Conservation (phyloP, 805 yeast species). For the Cyberlindnera amylophila region DNA sequence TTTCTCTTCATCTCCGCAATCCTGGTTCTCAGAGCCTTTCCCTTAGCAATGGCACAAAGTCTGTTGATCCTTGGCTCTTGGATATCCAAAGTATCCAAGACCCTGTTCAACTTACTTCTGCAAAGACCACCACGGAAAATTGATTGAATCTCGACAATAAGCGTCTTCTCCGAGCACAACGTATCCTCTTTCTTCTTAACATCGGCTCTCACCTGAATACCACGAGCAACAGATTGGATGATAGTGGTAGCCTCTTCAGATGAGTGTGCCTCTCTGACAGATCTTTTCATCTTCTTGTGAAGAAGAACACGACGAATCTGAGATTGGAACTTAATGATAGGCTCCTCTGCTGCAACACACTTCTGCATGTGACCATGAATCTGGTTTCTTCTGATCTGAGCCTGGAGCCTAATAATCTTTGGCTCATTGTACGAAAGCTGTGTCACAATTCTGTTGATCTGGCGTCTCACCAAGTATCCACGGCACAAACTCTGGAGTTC, state of each 20-base stretch:
- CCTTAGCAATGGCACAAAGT: conserved; percentile 40
- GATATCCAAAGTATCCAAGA: conserved; percentile 25
- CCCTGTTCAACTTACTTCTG: conserved; percentile 26
- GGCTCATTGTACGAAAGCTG: conserved; percentile 17
- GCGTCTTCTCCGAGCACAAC: background rate
- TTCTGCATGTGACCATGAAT: conserved; percentile 1
- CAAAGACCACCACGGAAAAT: conserved; percentile 42
- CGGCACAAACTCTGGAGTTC: conserved; percentile 43
- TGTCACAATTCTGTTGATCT: conserved; percentile 14
- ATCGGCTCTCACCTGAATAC: conserved; percentile 14
- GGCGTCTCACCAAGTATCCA: conserved; percentile 33
- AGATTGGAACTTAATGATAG: conserved; percentile 34
- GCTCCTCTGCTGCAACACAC: conserved; percentile 9
- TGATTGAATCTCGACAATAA: conserved; percentile 50
- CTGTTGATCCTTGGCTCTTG: conserved; percentile 24
- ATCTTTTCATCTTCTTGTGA: conserved; percentile 22
- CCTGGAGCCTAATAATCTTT: conserved; percentile 18
- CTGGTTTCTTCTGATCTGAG: conserved; percentile 16
- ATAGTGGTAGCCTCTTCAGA: conserved; percentile 28
- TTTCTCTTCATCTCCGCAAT: conserved; percentile 8
- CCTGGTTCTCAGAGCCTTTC: conserved; percentile 31
- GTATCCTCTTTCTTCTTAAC: background rate
- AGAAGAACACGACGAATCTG: conserved; percentile 32
- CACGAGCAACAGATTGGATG: conserved; percentile 40
- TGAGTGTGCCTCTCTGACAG: conserved; percentile 21